Percentiles rank a stretch among this genome's conserved stretches.
Evolutionary conservation across 225 moss, liverwort and hornwort genomes (phyloP).

Genomic region (Straminergon stramineum): DNA sequence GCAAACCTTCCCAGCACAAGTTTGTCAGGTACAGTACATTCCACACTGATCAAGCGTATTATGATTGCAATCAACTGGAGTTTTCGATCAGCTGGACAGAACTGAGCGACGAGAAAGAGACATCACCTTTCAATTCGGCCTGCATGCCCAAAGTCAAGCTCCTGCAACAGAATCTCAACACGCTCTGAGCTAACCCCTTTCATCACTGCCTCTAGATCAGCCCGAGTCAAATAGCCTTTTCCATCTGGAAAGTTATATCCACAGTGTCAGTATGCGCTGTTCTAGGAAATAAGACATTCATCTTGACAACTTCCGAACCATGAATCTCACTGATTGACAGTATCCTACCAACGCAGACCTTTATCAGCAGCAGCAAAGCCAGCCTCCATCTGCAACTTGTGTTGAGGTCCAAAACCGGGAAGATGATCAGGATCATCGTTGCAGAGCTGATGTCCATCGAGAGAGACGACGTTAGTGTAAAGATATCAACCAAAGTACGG

Average conservation of each 20-base stretch:
- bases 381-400: slow-evolving; percentile 54
- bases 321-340: neutral
- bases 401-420: slow-evolving; percentile 57
- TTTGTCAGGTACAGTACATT: neutral
- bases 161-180: slow-evolving; percentile 47
- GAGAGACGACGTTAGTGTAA: neutral
- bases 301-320: neutral
- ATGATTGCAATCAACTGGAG: neutral
- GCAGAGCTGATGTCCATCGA: slow-evolving; percentile 36
- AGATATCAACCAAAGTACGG: neutral
- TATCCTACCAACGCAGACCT: slow-evolving; percentile 20
- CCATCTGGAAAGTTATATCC: slow-evolving; percentile 14
- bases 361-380: slow-evolving; percentile 64
- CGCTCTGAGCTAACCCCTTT: slow-evolving; percentile 47
- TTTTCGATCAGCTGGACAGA: neutral
- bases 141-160: slow-evolving; percentile 48
- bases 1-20: neutral
- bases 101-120: neutral
- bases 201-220: slow-evolving; percentile 43
- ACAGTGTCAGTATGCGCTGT: neutral
- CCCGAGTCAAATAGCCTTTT: slow-evolving; percentile 52
- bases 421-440: slow-evolving; percentile 55
- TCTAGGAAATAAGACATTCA: neutral
- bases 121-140: slow-evolving; percentile 42
- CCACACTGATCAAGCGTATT: neutral